Evolutionary conservation across 108 stramenopile genomes (phyloP).

Genomic region (Ochromonas danica): DNA sequence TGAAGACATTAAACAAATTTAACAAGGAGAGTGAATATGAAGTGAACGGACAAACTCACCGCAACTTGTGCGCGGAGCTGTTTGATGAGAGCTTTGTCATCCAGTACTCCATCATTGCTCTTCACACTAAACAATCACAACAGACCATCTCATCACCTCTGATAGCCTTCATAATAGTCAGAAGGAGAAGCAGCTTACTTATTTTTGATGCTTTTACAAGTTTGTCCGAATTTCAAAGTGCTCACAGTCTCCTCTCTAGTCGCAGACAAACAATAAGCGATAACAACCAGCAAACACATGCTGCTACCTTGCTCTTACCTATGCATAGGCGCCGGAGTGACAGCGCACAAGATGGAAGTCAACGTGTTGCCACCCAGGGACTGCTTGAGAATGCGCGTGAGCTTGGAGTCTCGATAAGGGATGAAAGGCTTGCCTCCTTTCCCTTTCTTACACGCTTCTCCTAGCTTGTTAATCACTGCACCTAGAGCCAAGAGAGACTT

Average conservation of each 20-base stretch:
- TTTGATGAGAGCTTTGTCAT: slow-evolving; percentile 26
- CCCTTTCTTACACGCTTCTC: slow-evolving; percentile 33
- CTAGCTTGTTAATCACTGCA: slow-evolving; percentile 56
- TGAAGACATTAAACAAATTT: no score
- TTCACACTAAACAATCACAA: no score
- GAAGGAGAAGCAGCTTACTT: not conserved
- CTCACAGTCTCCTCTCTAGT: slow-evolving; percentile 33
- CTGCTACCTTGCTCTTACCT: no score
- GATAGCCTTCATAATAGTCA: not conserved
- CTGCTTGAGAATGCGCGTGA: slow-evolving; percentile 63
- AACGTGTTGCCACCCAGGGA: slow-evolving; percentile 60
- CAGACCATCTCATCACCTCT: no score
- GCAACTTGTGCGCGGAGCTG: not conserved
- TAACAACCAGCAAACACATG: no score
- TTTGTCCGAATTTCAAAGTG: slow-evolving; percentile 33
- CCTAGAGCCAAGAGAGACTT: slow-evolving; percentile 56
- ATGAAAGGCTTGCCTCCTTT: slow-evolving; percentile 40
- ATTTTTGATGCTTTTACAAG: slow-evolving; percentile 33
- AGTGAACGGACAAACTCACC: no score
- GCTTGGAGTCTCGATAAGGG: slow-evolving; percentile 63
- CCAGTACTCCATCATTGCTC: not conserved
- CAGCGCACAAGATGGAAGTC: slow-evolving; percentile 53
- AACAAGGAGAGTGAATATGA: no score
- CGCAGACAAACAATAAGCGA: no score
- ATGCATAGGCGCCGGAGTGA: slow-evolving; percentile 45